Base-by-base conservation (phyloP, 495 filamentous ascomycete genomes). In the Choiromyces venosus region DNA sequence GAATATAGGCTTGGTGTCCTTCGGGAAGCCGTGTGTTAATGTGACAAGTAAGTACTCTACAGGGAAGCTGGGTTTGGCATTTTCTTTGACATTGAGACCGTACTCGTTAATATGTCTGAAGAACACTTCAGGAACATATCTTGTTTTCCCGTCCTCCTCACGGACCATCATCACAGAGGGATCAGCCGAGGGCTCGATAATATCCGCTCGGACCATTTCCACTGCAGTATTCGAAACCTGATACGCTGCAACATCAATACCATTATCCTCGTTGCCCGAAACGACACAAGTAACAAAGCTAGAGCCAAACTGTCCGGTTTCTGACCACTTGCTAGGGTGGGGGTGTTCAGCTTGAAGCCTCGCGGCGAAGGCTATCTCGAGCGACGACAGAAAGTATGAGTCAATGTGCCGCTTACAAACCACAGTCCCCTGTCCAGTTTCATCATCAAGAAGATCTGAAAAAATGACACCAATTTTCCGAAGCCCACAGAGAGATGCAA, bases 101-200 rank as follows among this genome's bases (percentile, higher is more conserved):
- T 99, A 96, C 81, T 98, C 94, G 82, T 99, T 98, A 80, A 97
- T 93, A 71, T 89, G 87, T 66, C 95, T 89, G 83, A 94, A 99
- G 84, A 98, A 98, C 21, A 99, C 95, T 76, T 99, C 95, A 3
- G 96, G 95, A 61, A 98, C 96, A 80, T 99, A 99, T 66, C 93
- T 87, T 37, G 90, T 90, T 71, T 87, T 89, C 77, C 93, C 92
- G 66, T 97, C 92, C 81, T 97, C 95, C 37, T 91, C 91, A 72
- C 92, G 93, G 18, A 99, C 94, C 44, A 99, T 88, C 95, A 99
- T 97, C 65, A 94, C 90, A 10, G 86, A 87, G 4, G 95, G 95
- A 71, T 98, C 95, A 29, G 95, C 93, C 7, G 91, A 97, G 4
- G 95, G 92, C 78, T 99, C 95, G 71, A 98, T 87, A 76, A 99